These are phyloP conservation scores for Ochromonas danica DNA, from an alignment of 108 stramenopile species.

Conservation along the genomic window DNA sequence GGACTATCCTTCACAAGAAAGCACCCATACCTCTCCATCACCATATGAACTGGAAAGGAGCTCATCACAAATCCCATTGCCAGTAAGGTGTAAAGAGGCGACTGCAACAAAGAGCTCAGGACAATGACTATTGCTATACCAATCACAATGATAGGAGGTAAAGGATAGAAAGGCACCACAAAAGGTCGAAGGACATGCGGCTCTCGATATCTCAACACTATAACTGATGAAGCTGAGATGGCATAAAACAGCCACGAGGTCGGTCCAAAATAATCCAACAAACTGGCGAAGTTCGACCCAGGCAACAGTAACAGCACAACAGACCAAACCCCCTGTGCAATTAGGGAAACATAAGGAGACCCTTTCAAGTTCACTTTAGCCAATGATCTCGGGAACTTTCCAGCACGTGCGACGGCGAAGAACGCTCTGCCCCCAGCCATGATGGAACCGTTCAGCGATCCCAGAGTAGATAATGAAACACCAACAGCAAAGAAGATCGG, in stretches of 20 bases:
- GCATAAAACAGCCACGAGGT: conserved; percentile 32
- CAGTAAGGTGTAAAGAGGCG: neutral
- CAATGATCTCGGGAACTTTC: neutral
- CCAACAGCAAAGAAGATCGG: conserved; percentile 5
- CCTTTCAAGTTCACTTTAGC: conserved; percentile 3
- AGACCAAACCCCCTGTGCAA: conserved; percentile 28
- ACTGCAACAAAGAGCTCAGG: neutral
- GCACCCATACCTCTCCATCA: conserved; percentile 20
- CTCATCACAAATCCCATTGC: conserved; percentile 18
- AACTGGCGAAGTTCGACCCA: conserved; percentile 14
- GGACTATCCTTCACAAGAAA: too few species aligned
- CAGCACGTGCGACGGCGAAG: conserved; percentile 24
- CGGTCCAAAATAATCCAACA: conserved; percentile 34
- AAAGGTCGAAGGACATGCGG: conserved; percentile 18
- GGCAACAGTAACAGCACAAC: conserved; percentile 23
- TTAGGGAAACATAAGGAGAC: conserved; percentile 10
- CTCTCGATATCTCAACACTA: neutral
- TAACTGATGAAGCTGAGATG: neutral
- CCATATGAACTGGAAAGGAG: conserved; percentile 18
- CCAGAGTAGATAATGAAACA: conserved; percentile 24
- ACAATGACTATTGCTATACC: neutral
- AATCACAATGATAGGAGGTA: conserved; percentile 30
- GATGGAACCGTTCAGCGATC: conserved; percentile 23
- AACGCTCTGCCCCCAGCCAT: conserved; percentile 20
- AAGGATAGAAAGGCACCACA: conserved; percentile 9